Percentiles rank a stretch among this genome's conserved stretches.
These are phyloP conservation scores for Termitomyces sp. DNA, from an alignment of 768 basidiomycete species.

Conservation along the genomic window DNA sequence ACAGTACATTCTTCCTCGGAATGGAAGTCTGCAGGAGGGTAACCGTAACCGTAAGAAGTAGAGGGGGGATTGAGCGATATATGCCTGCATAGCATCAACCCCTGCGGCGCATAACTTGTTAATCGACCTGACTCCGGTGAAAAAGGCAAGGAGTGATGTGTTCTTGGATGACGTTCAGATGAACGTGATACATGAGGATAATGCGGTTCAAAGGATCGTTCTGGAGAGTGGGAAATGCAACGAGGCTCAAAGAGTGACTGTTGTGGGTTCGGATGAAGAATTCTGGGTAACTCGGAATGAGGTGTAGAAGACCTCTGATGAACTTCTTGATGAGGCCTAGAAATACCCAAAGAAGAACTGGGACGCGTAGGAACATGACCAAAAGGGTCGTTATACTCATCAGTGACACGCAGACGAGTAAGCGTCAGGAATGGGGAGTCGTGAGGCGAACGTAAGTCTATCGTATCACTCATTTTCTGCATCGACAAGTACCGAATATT, in stretches of 20 bases:
- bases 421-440: conserved; percentile 38
- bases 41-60: neutral
- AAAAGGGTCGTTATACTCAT: conserved; percentile 27
- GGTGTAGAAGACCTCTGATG: neutral
- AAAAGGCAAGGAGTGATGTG: neutral
- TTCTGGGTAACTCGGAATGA: neutral
- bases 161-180: neutral
- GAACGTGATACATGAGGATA: neutral
- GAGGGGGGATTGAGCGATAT: neutral
- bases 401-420: conserved; percentile 38
- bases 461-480: neutral
- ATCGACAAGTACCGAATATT: neutral
- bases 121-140: neutral
- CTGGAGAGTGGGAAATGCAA: neutral
- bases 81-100: neutral
- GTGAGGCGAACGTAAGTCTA: conserved; percentile 14
- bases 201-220: neutral
- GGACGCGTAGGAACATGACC: conserved; percentile 7
- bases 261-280: neutral
- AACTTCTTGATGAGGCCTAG: neutral
- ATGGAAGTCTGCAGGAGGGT: neutral
- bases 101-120: neutral
- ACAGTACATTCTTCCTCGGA: conserved; percentile 1
- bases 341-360: neutral
- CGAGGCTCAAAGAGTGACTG: neutral